A percentile compares a stretch with the other conserved stretches of the same genome.
Evolutionary conservation across 1,284 basidiomycete genomes (phyloP).

Genomic region (Phlebopus sp.): DNA sequence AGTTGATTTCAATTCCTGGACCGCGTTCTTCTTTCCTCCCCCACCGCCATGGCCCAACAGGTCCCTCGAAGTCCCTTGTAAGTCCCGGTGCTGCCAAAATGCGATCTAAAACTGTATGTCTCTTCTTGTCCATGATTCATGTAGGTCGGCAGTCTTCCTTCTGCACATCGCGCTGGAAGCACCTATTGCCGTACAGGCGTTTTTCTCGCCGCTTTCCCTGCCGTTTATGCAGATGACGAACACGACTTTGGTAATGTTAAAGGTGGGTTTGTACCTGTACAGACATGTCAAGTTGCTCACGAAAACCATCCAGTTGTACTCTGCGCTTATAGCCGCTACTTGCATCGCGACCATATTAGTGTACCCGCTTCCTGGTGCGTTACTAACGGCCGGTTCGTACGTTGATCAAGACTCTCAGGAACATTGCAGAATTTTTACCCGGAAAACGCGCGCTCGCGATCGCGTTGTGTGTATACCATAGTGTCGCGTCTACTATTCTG

Average conservation of each 20-base stretch:
- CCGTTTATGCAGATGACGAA: constrained; percentile 80
- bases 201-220: constrained; percentile 58
- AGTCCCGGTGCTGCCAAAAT: constrained; percentile 9
- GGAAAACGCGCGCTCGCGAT: constrained; percentile 82
- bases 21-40: not conserved
- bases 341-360: constrained; percentile 60
- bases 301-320: constrained; percentile 49
- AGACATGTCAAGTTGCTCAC: not conserved
- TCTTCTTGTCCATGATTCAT: not conserved
- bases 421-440: constrained; percentile 65
- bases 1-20: not conserved
- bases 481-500: constrained; percentile 67
- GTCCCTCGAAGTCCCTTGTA: constrained; percentile 36
- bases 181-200: constrained; percentile 71
- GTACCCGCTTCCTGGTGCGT: constrained; percentile 62
- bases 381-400: not conserved
- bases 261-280: constrained; percentile 42
- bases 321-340: constrained; percentile 54
- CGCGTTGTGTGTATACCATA: constrained; percentile 74
- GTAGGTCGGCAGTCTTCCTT: constrained; percentile 62
- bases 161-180: constrained; percentile 76
- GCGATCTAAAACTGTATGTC: not conserved
- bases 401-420: not conserved
- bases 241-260: constrained; percentile 71
- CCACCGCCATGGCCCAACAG: constrained; percentile 23